Evolutionary conservation across 139 green algal species (phyloP).

Genomic region (Spirogloea muscicola): DNA sequence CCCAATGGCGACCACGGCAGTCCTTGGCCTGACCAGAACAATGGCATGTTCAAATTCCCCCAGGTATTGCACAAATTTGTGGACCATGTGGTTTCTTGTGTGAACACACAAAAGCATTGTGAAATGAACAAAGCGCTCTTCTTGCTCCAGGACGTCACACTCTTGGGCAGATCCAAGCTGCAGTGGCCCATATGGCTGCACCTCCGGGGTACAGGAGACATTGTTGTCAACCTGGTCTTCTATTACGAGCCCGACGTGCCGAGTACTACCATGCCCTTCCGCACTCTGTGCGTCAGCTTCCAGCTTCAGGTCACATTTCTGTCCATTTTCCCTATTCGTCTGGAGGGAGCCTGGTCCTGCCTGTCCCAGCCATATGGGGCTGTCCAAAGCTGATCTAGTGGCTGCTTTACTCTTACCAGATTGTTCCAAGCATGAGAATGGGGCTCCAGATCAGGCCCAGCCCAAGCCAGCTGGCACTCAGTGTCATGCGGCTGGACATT

Average conservation of each 20-base stretch:
- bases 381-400: no score
- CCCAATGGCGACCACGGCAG: no score
- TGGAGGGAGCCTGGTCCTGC: background rate
- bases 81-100: no score
- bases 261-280: conserved; percentile 9
- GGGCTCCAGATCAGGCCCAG: conserved; percentile 22
- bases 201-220: background rate
- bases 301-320: background rate
- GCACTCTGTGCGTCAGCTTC: conserved; percentile 1
- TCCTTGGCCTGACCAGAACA: no score
- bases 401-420: conserved; percentile 19
- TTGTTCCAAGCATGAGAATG: conserved; percentile 21
- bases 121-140: no score
- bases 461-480: conserved; percentile 3
- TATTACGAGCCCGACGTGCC: conserved; percentile 47
- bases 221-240: conserved; percentile 30
- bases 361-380: no score
- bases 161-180: conserved; percentile 26
- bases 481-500: conserved; percentile 36
- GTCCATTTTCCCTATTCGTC: background rate
- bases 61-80: no score
- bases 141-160: no score
- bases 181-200: conserved; percentile 45
- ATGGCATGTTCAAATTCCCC: no score
- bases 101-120: no score